Conservation (phyloP, 192 early-diverging fungal species). For the Coemansia sp. region DNA sequence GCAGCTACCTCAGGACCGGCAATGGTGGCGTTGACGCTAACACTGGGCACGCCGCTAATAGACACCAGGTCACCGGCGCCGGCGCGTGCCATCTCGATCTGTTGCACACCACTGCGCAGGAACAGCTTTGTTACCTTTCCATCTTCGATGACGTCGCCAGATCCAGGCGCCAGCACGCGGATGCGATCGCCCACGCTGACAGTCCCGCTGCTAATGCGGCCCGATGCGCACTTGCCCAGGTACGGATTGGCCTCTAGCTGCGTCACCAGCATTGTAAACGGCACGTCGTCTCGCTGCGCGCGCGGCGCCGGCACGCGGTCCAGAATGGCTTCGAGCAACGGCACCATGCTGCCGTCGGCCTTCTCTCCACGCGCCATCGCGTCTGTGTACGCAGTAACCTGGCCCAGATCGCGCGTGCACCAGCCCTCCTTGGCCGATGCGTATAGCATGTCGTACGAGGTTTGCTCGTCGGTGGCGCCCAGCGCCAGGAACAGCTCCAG, state of each 20-base stretch:
- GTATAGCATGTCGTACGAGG: slow-evolving; percentile 71
- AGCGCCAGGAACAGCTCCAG: slow-evolving; percentile 77
- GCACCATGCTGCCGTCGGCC: slow-evolving; percentile 53
- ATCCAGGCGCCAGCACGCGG: slow-evolving; percentile 64
- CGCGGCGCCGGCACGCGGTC: slow-evolving; percentile 63
- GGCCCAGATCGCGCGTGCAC: slow-evolving; percentile 58
- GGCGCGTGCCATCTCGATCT: slow-evolving; percentile 66
- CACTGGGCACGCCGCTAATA: slow-evolving; percentile 68
- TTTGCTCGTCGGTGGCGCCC: slow-evolving; percentile 75
- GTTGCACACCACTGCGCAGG: slow-evolving; percentile 67
- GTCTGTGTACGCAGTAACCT: slow-evolving; percentile 11
- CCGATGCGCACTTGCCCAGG: slow-evolving; percentile 78
- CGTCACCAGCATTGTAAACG: slow-evolving; percentile 82
- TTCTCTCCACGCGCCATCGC: slow-evolving; percentile 7
- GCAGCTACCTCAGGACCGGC: slow-evolving; percentile 55
- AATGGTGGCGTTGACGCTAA: slow-evolving; percentile 77
- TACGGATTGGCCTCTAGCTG: slow-evolving; percentile 81
- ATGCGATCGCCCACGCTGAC: slow-evolving; percentile 71
- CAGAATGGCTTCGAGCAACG: slow-evolving; percentile 72
- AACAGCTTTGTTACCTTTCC: slow-evolving; percentile 75
- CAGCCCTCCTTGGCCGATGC: slow-evolving; percentile 83
- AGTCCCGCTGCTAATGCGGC: slow-evolving; percentile 66
- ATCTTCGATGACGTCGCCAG: slow-evolving; percentile 60
- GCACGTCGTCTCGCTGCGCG: slow-evolving; percentile 55
- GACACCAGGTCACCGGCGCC: slow-evolving; percentile 81